Conservation (phyloP, 306 rosid genomes). For the apple (Malus domestica) region ASM211411v1 NC_041791.1:16706501-16707000, state of each 20-base stretch:
- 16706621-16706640: conserved; percentile 91
- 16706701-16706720: conserved; percentile 91
- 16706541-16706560: conserved; percentile 66
- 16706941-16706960: background rate
- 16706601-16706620: conserved; percentile 8
- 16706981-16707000: background rate
- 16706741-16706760: background rate
- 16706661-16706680: conserved; percentile 96
- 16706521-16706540: conserved; percentile 99
- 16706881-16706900: background rate
- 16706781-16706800: background rate
- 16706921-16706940: background rate
- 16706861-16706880: background rate
- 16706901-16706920: background rate
- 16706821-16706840: background rate
- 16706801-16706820: background rate
- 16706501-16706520: conserved; percentile 92
- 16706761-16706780: background rate
- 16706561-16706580: conserved; percentile 17
- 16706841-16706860: background rate
- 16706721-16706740: conserved; percentile 54
- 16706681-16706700: conserved; percentile 79
- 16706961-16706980: background rate
- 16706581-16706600: conserved; percentile 13
- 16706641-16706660: conserved; percentile 97